phyloP scores from a whole-genome alignment of 1,139 yeast species.

The Geotrichum armillariae region DNA sequence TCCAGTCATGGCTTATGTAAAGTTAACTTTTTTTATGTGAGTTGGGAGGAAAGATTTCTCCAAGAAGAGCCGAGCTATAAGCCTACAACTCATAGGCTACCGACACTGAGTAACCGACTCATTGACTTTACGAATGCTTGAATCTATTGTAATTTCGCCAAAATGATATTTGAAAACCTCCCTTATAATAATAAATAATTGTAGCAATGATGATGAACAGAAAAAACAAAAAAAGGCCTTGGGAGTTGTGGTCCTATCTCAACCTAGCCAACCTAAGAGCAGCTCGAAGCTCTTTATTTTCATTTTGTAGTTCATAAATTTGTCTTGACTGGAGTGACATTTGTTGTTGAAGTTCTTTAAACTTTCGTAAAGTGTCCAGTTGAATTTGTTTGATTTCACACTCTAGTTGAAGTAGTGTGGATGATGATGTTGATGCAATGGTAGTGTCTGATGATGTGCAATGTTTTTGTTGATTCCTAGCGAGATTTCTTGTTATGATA shows the following conservation, averaged over 20 bases:
- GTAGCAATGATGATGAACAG: too few species aligned
- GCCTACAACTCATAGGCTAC: too few species aligned
- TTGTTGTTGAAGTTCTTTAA: conserved; percentile 8
- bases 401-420: conserved; percentile 11
- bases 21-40: not conserved
- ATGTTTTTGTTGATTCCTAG: not conserved
- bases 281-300: conserved; percentile 2
- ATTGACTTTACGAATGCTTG: too few species aligned
- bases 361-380: conserved; percentile 7
- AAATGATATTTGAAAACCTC: too few species aligned
- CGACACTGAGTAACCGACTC: too few species aligned
- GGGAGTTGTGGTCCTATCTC: too few species aligned
- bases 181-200: too few species aligned
- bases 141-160: too few species aligned
- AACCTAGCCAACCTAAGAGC: not conserved
- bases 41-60: too few species aligned
- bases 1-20: not conserved
- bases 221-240: too few species aligned
- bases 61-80: too few species aligned
- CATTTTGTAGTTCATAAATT: conserved; percentile 6
- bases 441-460: not conserved
- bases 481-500: not conserved
- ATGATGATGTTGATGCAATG: not conserved
- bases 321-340: conserved; percentile 7
- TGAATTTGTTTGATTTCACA: conserved; percentile 16